Evolutionary conservation across 2,329 filamentous ascomycete species (phyloP).

Genomic region (Colletotrichum endophyticum): DNA sequence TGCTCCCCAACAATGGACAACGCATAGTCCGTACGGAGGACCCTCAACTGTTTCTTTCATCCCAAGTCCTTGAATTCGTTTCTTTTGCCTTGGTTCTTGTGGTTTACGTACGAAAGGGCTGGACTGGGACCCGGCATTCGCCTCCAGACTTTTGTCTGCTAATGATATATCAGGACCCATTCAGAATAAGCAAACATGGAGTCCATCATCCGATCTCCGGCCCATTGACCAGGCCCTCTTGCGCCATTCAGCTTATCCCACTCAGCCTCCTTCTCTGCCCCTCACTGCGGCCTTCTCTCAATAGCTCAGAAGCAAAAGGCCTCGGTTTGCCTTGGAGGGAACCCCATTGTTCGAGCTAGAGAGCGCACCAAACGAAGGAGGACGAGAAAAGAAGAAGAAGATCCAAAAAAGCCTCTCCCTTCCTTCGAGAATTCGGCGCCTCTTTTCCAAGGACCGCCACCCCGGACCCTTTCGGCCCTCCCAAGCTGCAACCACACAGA

Average conservation of each 20-base stretch:
- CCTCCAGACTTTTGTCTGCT: neutral
- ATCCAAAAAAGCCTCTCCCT: neutral
- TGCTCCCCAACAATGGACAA: conserved; percentile 11
- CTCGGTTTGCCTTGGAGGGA: neutral
- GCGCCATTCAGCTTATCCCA: neutral
- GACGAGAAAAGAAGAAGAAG: neutral
- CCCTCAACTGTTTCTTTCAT: neutral
- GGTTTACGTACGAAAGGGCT: neutral
- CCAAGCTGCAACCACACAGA: conserved; percentile 10
- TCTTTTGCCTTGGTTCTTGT: neutral
- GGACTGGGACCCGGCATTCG: neutral
- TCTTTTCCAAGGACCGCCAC: neutral
- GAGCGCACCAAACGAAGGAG: neutral
- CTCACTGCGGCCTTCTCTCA: neutral
- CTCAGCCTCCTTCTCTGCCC: neutral
- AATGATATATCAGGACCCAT: neutral
- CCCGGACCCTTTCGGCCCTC: neutral
- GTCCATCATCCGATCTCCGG: neutral
- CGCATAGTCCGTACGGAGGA: neutral
- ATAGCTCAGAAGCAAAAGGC: neutral
- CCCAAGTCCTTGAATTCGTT: neutral
- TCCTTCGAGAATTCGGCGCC: neutral
- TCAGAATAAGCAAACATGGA: conserved; percentile 5
- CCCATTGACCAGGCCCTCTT: neutral
- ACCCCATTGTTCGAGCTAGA: neutral